Conservation (phyloP, 23 red algal genomes). For the Cyanidiococcus yangmingshanensis region DNA sequence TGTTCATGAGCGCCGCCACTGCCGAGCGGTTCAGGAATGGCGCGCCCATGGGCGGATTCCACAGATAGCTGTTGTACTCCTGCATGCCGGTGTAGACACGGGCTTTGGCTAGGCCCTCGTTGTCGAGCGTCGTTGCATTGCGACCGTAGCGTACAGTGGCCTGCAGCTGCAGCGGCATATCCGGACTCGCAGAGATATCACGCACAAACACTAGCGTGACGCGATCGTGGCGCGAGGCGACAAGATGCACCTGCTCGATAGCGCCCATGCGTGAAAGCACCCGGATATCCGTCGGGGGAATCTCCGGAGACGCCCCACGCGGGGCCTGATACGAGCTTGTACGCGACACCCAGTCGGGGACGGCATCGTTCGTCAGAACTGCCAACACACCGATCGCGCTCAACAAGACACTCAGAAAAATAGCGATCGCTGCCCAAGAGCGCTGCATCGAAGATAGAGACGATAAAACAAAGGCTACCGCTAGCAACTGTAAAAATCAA, state of each 20-base stretch:
- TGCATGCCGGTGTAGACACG: constrained; percentile 22
- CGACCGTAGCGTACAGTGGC: neutral
- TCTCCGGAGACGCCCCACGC: neutral
- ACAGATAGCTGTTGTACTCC: constrained; percentile 21
- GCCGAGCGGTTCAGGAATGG: neutral
- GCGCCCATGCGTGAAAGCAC: neutral
- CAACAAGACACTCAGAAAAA: neutral
- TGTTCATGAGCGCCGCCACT: constrained; percentile 9
- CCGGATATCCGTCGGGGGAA: constrained; percentile 8
- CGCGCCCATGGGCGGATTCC: constrained; percentile 17
- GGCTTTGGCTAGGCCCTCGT: neutral
- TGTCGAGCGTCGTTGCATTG: neutral
- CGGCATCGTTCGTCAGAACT: neutral
- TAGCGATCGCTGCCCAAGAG: neutral
- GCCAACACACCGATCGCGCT: neutral
- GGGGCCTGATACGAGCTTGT: constrained; percentile 5
- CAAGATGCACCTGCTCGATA: constrained; percentile 12
- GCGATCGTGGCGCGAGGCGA: constrained; percentile 3
- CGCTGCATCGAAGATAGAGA: neutral
- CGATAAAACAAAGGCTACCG: too few relatives aligned
- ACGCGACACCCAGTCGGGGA: neutral
- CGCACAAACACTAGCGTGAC: constrained; percentile 5
- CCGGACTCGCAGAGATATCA: neutral
- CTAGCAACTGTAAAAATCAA: too few relatives aligned
- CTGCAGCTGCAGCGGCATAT: constrained; percentile 2